A percentile compares a stretch with the other conserved stretches of the same genome.
Evolutionary conservation across 768 basidiomycete species (phyloP).

Genomic region (Trametes meyenii): DNA sequence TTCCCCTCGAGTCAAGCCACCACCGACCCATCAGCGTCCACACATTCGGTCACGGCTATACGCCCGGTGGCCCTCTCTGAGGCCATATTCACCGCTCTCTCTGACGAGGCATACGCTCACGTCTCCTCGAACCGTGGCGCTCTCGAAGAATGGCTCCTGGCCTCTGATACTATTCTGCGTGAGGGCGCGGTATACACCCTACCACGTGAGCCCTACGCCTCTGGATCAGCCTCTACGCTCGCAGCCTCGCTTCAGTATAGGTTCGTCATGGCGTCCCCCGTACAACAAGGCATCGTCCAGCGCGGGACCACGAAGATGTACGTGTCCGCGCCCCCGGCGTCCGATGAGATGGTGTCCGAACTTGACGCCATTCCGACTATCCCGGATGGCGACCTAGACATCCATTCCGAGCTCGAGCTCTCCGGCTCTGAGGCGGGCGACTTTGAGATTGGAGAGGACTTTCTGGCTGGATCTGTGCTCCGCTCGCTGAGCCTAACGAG

Average conservation of each 20-base stretch:
- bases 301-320: conserved; percentile 52
- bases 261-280: conserved; percentile 67
- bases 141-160: conserved; percentile 32
- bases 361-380: conserved; percentile 21
- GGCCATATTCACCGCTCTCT: conserved; percentile 30
- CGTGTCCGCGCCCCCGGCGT: conserved; percentile 14
- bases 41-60: conserved; percentile 22
- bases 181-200: conserved; percentile 47
- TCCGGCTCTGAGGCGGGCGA: conserved; percentile 24
- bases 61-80: conserved; percentile 28
- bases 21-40: neutral
- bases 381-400: conserved; percentile 17
- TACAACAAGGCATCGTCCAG: conserved; percentile 66
- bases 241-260: conserved; percentile 28
- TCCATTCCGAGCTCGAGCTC: neutral
- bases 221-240: neutral
- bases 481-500: conserved; percentile 15
- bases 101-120: conserved; percentile 26
- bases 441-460: conserved; percentile 74
- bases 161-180: conserved; percentile 47
- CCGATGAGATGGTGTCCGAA: conserved; percentile 37
- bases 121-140: conserved; percentile 22
- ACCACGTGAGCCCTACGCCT: conserved; percentile 23
- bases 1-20: conserved; percentile 9
- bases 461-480: conserved; percentile 59